Conservation (phyloP, 2,329 filamentous ascomycete genomes). For the Gyromitra esculenta region DNA sequence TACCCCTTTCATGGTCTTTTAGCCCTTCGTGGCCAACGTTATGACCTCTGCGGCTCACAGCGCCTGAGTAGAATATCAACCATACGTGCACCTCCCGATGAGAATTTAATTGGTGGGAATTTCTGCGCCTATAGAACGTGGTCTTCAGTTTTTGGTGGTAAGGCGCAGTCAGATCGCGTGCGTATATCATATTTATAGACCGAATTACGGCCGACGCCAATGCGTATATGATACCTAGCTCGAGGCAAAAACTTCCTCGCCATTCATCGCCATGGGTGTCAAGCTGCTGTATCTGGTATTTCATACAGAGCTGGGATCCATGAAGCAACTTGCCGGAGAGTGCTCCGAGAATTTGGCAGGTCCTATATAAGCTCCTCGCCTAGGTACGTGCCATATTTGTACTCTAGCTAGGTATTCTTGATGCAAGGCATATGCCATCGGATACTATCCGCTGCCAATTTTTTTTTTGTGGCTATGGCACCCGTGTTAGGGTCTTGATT, state of each 20-base stretch:
- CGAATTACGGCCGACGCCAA: background rate
- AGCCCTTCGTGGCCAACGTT: background rate
- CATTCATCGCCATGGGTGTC: background rate
- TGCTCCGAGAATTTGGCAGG: background rate
- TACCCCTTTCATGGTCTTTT: background rate
- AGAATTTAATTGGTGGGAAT: background rate
- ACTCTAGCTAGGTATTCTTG: background rate
- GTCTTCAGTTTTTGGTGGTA: background rate
- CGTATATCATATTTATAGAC: background rate
- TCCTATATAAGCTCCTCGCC: background rate
- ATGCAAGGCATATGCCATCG: background rate
- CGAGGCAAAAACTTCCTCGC: background rate
- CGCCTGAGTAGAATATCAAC: background rate
- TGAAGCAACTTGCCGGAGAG: background rate
- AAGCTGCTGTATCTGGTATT: background rate
- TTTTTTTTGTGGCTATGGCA: background rate
- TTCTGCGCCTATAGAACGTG: background rate
- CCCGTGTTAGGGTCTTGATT: background rate
- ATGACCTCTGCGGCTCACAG: background rate
- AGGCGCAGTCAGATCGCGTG: background rate
- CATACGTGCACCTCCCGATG: background rate
- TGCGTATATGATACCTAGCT: background rate
- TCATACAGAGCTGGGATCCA: background rate
- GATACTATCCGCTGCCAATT: background rate
- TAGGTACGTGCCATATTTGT: too few species aligned